Base-by-base conservation (phyloP, 176 grass and related monocot genomes). In the Panicum miliaceum region DNA sequence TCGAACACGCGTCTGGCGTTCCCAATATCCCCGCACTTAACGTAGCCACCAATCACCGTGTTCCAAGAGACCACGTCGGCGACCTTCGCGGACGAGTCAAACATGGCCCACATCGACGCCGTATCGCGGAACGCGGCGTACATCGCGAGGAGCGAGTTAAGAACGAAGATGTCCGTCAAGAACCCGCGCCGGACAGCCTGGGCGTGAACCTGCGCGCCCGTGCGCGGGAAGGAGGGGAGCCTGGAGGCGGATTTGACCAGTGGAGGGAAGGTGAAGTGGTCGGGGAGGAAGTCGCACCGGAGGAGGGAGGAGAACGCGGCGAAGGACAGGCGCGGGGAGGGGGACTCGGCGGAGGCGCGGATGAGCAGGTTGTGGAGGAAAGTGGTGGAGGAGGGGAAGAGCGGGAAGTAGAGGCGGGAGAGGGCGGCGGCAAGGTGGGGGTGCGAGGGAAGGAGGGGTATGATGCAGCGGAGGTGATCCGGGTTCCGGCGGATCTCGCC, bases 311-410 rank as follows among this genome's bases (percentile, higher is more conserved):
- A 64, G 53, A 90, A 90, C 16, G 69, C 72, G 45, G 73, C 71
- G 84, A 90, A 57, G 36, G 84, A 80, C 38, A 86, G 36, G 46
- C 77, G 66, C 13, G 84, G 74, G 74, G 38, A 81, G 0, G 57
- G 16, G 61, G 86, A 91, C 14, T 67, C 16, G 41, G 84, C 76
- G 57, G 71, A 89, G 59, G 94, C 84, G 13, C 73, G 86, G 79
- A 96, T 91, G 73, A 96, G 83, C 59, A 93, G 73, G 89, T 93
- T 93, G 73, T 91, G 77, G 79, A 96, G 82, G 89, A 93, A 93
- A 47, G 81, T 89, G 69, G 83, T 9, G 27, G 83, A 93, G 83
- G 86, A 82, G 18, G 91, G 91, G 77, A 89, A 91, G 68, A 73
- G 84, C 50, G 84, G 91, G 81, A 96, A 96, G 70, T 91, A 91